Percentiles rank a stretch among this genome's conserved stretches.
Conservation (phyloP, 495 filamentous ascomycete genomes). For the Eremomyces bilateralis region DNA sequence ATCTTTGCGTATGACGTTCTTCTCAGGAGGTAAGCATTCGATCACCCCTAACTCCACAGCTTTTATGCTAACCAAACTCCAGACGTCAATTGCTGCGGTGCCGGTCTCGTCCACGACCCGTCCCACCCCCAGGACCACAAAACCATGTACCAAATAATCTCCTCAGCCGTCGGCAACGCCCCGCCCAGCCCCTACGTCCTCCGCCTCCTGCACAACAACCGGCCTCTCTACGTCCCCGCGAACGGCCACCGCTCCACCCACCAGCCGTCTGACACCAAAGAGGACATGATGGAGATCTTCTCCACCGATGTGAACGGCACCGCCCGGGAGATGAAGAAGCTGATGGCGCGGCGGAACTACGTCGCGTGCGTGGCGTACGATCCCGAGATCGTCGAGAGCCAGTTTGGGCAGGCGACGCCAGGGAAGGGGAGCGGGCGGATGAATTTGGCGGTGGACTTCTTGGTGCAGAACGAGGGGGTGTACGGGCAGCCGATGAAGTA, state of each 20-base stretch:
- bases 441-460: slow-evolving; percentile 86
- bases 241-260: slow-evolving; percentile 69
- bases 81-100: slow-evolving; percentile 80
- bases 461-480: slow-evolving; percentile 80
- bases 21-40: slow-evolving; percentile 52
- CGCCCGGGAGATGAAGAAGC: slow-evolving; percentile 57
- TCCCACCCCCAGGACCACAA: slow-evolving; percentile 81
- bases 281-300: slow-evolving; percentile 99
- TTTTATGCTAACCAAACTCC: background rate
- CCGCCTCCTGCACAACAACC: slow-evolving; percentile 81
- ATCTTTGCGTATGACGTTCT: slow-evolving; percentile 84
- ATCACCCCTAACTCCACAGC: background rate
- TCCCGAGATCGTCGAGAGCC: slow-evolving; percentile 46
- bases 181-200: slow-evolving; percentile 68
- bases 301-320: slow-evolving; percentile 66
- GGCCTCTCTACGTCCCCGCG: slow-evolving; percentile 67
- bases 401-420: slow-evolving; percentile 23
- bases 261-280: slow-evolving; percentile 66
- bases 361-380: slow-evolving; percentile 88
- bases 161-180: slow-evolving; percentile 73
- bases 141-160: slow-evolving; percentile 97
- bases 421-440: slow-evolving; percentile 38
- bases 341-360: slow-evolving; percentile 88
- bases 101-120: slow-evolving; percentile 88
- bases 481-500: slow-evolving; percentile 76